These are phyloP conservation scores for Hymenoscyphus albidus DNA, from an alignment of 2,329 filamentous ascomycete genomes.

Conservation along the genomic window DNA sequence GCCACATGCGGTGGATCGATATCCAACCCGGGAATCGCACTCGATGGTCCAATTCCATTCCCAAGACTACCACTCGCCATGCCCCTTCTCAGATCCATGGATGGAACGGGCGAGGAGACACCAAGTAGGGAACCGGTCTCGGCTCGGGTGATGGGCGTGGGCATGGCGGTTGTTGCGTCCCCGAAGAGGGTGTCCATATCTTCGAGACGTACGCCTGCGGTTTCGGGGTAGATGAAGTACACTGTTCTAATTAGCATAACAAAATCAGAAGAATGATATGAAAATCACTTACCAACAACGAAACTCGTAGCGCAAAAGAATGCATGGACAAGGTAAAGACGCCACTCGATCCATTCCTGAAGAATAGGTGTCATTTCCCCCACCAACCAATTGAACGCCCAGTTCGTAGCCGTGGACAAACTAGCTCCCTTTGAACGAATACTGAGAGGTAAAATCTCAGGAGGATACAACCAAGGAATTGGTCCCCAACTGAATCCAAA, in stretches of 20 bases:
- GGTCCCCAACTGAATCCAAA: slow-evolving; percentile 98
- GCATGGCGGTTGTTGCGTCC: slow-evolving; percentile 79
- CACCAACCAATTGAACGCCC: slow-evolving; percentile 97
- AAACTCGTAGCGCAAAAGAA: slow-evolving; percentile 97
- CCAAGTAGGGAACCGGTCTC: slow-evolving; percentile 82
- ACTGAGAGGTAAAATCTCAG: slow-evolving; percentile 95
- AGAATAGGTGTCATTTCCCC: slow-evolving; percentile 92
- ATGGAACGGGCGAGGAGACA: slow-evolving; percentile 73
- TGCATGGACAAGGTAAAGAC: slow-evolving; percentile 89
- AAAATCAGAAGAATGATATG: neutral
- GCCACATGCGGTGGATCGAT: slow-evolving; percentile 71
- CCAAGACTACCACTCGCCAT: slow-evolving; percentile 33
- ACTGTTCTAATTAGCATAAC: slow-evolving; percentile 50
- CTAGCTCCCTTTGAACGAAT: slow-evolving; percentile 96
- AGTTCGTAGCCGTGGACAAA: slow-evolving; percentile 93
- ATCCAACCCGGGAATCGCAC: slow-evolving; percentile 73
- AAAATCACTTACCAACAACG: slow-evolving; percentile 73
- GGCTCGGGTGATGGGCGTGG: slow-evolving; percentile 71
- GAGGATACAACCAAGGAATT: slow-evolving; percentile 96
- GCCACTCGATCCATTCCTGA: slow-evolving; percentile 89
- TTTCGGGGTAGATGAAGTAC: slow-evolving; percentile 97
- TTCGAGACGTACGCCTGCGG: slow-evolving; percentile 88
- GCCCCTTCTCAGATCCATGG: slow-evolving; percentile 64
- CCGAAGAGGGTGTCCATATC: slow-evolving; percentile 96
- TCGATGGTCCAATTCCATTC: slow-evolving; percentile 52